These are phyloP conservation scores for Carpinus fangiana DNA, from an alignment of 306 rosid genomes.

Conservation along the genomic window DNA sequence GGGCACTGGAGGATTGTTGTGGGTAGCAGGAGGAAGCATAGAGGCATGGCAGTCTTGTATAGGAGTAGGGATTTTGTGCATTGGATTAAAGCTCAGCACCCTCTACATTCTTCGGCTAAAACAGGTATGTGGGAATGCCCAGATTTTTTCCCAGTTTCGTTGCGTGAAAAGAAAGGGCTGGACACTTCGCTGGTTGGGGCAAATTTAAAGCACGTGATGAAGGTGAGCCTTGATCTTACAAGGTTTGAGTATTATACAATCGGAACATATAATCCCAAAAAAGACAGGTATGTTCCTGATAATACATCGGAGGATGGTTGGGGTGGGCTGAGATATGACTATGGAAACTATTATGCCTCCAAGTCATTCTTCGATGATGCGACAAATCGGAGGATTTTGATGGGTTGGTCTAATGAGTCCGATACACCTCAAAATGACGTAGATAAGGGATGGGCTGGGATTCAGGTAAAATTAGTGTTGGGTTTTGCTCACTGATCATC, in stretches of 20 bases:
- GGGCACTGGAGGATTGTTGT: slow-evolving; percentile 72
- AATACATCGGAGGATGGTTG: slow-evolving; percentile 64
- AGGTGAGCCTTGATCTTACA: slow-evolving; percentile 73
- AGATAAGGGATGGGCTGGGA: slow-evolving; percentile 86
- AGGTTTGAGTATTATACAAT: slow-evolving; percentile 76
- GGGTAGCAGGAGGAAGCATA: slow-evolving; percentile 44
- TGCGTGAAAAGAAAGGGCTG: slow-evolving; percentile 39
- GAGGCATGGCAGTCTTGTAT: slow-evolving; percentile 67
- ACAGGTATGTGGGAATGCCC: slow-evolving; percentile 97
- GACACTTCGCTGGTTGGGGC: slow-evolving; percentile 45
- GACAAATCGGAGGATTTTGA: slow-evolving; percentile 62
- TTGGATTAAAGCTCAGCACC: slow-evolving; percentile 69
- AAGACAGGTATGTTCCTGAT: slow-evolving; percentile 63
- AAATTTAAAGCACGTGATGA: slow-evolving; percentile 58
- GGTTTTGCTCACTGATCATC: background rate
- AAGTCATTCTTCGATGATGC: slow-evolving; percentile 72
- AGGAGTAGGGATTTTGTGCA: slow-evolving; percentile 54
- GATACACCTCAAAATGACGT: slow-evolving; percentile 39
- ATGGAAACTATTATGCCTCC: slow-evolving; percentile 87
- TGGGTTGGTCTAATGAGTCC: slow-evolving; percentile 97
- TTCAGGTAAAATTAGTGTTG: slow-evolving; percentile 46
- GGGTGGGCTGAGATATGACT: slow-evolving; percentile 78
- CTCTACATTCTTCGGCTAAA: slow-evolving; percentile 49
- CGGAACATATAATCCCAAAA: slow-evolving; percentile 42
- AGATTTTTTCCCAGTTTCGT: slow-evolving; percentile 69